A percentile compares a stretch with the other conserved stretches of the same genome.
Evolutionary conservation across 2,329 filamentous ascomycete genomes (phyloP).

Genomic region (Calonectria hongkongensis): DNA sequence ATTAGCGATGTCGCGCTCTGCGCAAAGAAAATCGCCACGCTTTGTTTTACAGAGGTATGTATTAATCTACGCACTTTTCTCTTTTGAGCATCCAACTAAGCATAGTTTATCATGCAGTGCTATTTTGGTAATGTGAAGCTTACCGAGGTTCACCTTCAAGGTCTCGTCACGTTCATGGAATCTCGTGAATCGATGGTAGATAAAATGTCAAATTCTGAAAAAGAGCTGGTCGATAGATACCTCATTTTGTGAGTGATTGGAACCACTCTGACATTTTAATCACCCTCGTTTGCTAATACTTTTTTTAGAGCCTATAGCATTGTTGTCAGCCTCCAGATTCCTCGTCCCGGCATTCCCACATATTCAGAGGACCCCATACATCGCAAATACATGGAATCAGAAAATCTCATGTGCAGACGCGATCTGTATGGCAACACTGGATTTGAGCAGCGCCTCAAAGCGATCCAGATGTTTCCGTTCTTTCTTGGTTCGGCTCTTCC

Average conservation of each 20-base stretch:
- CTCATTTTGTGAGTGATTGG: conserved; percentile 9
- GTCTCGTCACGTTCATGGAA: background rate
- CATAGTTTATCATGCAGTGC: background rate
- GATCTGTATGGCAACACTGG: background rate
- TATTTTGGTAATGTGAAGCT: conserved; percentile 5
- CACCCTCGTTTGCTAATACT: background rate
- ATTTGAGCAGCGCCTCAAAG: background rate
- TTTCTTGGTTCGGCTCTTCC: background rate
- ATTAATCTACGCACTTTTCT: background rate
- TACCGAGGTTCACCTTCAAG: background rate
- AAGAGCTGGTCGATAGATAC: conserved; percentile 7
- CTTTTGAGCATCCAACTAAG: background rate
- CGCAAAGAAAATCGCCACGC: conserved; percentile 17
- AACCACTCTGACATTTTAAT: background rate
- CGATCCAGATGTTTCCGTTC: conserved; percentile 16
- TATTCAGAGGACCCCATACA: background rate
- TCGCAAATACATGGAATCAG: background rate
- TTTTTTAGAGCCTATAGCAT: conserved; percentile 6
- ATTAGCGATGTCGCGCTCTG: background rate
- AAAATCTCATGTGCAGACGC: background rate
- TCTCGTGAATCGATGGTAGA: background rate
- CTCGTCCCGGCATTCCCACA: background rate
- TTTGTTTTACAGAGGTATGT: conserved; percentile 15
- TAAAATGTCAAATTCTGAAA: background rate
- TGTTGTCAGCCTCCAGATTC: background rate